phyloP scores from a whole-genome alignment of 176 grass and related monocot species.

The Poa pratensis region DNA sequence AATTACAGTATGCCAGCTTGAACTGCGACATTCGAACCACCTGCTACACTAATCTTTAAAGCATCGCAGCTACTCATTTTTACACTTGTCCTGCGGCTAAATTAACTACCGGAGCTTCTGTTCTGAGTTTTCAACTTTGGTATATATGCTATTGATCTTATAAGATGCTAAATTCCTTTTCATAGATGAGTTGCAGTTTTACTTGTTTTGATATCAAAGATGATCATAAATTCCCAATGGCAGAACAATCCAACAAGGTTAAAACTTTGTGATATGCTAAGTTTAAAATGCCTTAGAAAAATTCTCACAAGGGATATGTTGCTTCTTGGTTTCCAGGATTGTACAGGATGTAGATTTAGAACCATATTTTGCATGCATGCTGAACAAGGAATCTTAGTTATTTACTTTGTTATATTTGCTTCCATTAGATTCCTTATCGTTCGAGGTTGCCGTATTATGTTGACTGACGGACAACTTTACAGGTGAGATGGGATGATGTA shows the following conservation, averaged over 20 bases:
- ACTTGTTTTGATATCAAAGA: neutral
- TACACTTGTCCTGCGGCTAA: neutral
- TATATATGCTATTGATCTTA: constrained; percentile 2
- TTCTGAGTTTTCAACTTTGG: neutral
- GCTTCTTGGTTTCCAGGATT: constrained; percentile 30
- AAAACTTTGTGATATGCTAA: constrained; percentile 1
- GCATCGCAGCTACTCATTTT: neutral
- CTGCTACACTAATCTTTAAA: neutral
- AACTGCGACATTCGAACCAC: neutral
- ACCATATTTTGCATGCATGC: constrained; percentile 21
- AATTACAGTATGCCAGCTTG: neutral
- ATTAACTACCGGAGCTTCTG: constrained; percentile 9
- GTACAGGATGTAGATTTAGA: constrained; percentile 16
- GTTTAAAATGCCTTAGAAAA: constrained; percentile 17
- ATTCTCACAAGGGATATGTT: neutral
- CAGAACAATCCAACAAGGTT: neutral
- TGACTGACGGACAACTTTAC: constrained; percentile 39
- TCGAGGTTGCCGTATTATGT: constrained; percentile 13
- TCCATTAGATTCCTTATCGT: constrained; percentile 29
- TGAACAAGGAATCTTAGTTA: constrained; percentile 17
- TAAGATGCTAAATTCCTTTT: constrained; percentile 9
- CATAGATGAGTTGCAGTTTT: constrained; percentile 7
- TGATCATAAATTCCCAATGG: neutral
- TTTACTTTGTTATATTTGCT: constrained; percentile 36
- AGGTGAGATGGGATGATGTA: constrained; percentile 90